Base-by-base conservation (phyloP, 2,329 filamentous ascomycete species). In the Diatrype stigma region DNA sequence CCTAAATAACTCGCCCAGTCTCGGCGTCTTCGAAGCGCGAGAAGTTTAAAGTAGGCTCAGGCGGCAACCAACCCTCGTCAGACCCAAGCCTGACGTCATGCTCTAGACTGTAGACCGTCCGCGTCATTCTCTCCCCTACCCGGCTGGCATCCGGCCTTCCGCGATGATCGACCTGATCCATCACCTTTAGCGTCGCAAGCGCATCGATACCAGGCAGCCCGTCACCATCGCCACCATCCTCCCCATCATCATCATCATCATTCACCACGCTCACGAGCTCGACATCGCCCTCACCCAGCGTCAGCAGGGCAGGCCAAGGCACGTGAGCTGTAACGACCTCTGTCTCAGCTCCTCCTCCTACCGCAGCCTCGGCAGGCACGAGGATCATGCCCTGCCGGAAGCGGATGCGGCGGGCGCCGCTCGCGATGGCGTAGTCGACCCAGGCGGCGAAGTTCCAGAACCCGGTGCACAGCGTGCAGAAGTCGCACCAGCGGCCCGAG, bases 371-470 rank as follows among this genome's bases (percentile, higher is more conserved):
- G 2, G 16, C 16, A 10, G 51, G 54, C 11, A 54, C 47, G 12
- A 52, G 1, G 49, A 75, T 70, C 2, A 71, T 72, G 28, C 65
- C 69, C 38, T 65, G 57, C 17, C 65, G 59, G 52, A 75, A 72
- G 14, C 67, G 51, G 6, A 76, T 64, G 47, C 72, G 65, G 48
- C 70, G 59, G 3, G 70, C 66, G 3, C 66, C 68, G 7, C 64
- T 61, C n/a, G 65, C 60, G 10, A 75, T 61, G 3, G 71, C 71
- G 35, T 53, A 26, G 26, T 54, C 17, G 12, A 40, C 45, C 30
- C 50, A 16, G n/a, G 16, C 35, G 6, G 45, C 30, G 19, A 56
- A 49, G 3, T 14, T 26, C n/a, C 40, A 49, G 21, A 54, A 56
- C 32, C 38, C 11, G 11, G 12, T 3, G 32, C 51, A 56, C 8